phyloP scores from a whole-genome alignment of 768 basidiomycete species.

The Pulveroboletus frians region DNA sequence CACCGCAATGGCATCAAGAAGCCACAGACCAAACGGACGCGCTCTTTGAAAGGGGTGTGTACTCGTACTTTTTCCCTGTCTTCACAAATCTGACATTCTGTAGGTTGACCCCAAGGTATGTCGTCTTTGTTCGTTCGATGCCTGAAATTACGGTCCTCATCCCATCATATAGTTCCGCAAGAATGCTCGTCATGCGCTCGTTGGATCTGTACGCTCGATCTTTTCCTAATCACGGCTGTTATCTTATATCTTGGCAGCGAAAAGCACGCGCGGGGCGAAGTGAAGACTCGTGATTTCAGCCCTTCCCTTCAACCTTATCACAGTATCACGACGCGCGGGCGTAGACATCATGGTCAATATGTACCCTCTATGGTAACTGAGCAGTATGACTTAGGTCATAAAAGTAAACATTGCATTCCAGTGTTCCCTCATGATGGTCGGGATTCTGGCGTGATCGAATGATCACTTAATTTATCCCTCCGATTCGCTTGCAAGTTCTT shows the following conservation, averaged over 20 bases:
- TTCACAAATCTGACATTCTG: conserved; percentile 1
- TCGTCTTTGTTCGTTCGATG: background rate
- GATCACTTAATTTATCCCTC: conserved; percentile 20
- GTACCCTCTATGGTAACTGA: conserved; percentile 21
- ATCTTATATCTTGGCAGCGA: conserved; percentile 38
- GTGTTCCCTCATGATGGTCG: conserved; percentile 2
- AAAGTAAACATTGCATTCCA: conserved; percentile 8
- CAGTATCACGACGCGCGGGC: background rate
- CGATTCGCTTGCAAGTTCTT: conserved; percentile 27
- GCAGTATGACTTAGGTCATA: conserved; percentile 14
- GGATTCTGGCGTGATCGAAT: conserved; percentile 18
- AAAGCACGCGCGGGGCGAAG: conserved; percentile 64
- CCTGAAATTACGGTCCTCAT: background rate
- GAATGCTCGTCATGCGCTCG: conserved; percentile 67
- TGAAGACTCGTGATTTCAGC: conserved; percentile 31
- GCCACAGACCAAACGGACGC: conserved; percentile 64
- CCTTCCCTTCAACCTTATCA: background rate
- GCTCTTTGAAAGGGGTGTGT: conserved; percentile 90
- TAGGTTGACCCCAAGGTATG: conserved; percentile 81
- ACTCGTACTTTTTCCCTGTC: background rate
- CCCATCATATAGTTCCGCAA: conserved; percentile 63
- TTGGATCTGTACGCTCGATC: conserved; percentile 60
- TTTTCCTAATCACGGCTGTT: background rate
- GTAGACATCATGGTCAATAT: conserved; percentile 13
- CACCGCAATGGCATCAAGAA: conserved; percentile 97